phyloP scores from a whole-genome alignment of 345 rosid genomes.

The Psidium guajava region DNA sequence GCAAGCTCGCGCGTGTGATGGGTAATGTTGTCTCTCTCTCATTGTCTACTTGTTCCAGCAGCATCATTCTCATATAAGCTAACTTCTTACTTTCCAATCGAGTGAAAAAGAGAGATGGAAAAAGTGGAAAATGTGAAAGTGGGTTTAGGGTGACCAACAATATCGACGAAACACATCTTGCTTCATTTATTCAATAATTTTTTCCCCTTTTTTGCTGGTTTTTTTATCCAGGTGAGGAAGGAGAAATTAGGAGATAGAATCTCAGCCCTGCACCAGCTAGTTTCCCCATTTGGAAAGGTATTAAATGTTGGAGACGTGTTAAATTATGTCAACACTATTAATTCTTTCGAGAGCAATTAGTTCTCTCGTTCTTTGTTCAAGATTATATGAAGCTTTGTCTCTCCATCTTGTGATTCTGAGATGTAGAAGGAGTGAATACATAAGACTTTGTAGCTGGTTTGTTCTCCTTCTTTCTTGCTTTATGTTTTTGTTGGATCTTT shows the following conservation, averaged over 20 bases:
- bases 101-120: not conserved
- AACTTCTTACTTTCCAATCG: not conserved
- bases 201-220: not conserved
- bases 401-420: not conserved
- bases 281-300: constrained; percentile 98
- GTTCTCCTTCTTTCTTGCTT: not conserved
- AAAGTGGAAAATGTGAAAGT: not conserved
- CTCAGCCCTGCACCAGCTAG: constrained; percentile 89
- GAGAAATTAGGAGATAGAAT: constrained; percentile 85
- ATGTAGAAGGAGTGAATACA: not conserved
- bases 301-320: not conserved
- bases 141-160: not conserved
- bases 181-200: not conserved
- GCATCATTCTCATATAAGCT: not conserved
- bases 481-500: constrained; percentile 7
- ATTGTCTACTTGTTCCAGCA: constrained; percentile 51
- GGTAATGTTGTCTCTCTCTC: constrained; percentile 41
- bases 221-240: constrained; percentile 56
- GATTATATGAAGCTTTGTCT: not conserved
- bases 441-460: not conserved
- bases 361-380: not conserved
- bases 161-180: not conserved
- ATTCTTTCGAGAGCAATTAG: not conserved
- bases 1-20: constrained; percentile 12
- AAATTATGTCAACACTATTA: not conserved